These are phyloP conservation scores for Mrakia gelida DNA, from an alignment of 768 basidiomycete species.

Conservation along the genomic window DNA sequence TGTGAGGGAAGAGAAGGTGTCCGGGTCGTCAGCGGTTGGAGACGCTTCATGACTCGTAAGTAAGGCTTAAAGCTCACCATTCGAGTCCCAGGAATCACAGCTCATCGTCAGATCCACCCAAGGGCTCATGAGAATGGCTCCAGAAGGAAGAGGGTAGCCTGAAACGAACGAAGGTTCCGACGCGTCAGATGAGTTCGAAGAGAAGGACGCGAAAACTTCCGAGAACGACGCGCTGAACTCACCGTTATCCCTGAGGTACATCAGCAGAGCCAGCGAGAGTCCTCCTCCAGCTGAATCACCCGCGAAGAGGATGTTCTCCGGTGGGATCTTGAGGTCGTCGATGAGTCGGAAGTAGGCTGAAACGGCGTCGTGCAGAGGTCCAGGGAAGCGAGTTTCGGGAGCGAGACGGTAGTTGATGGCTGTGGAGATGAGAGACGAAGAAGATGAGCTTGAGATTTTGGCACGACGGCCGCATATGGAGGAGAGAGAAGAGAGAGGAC, in stretches of 20 bases:
- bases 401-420: conserved; percentile 92
- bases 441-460: not conserved
- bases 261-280: conserved; percentile 71
- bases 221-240: not conserved
- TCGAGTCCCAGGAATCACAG: conserved; percentile 97
- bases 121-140: conserved; percentile 82
- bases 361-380: conserved; percentile 79
- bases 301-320: conserved; percentile 78
- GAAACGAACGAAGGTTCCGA: too few species aligned
- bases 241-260: conserved; percentile 89
- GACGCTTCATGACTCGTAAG: too few species aligned
- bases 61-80: conserved; percentile 56
- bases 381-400: conserved; percentile 90
- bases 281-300: conserved; percentile 96
- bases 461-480: not conserved
- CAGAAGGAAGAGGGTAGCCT: conserved; percentile 72
- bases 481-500: not conserved
- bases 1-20: not conserved
- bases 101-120: conserved; percentile 99
- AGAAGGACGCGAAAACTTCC: not conserved
- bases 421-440: not conserved
- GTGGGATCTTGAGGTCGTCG: conserved; percentile 72
- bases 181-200: not conserved
- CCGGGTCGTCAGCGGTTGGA: not conserved
- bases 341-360: conserved; percentile 78